Percentiles rank a stretch among this genome's conserved stretches.
phyloP scores from a whole-genome alignment of 139 green algal species.

The Tetraselmis chui region DNA sequence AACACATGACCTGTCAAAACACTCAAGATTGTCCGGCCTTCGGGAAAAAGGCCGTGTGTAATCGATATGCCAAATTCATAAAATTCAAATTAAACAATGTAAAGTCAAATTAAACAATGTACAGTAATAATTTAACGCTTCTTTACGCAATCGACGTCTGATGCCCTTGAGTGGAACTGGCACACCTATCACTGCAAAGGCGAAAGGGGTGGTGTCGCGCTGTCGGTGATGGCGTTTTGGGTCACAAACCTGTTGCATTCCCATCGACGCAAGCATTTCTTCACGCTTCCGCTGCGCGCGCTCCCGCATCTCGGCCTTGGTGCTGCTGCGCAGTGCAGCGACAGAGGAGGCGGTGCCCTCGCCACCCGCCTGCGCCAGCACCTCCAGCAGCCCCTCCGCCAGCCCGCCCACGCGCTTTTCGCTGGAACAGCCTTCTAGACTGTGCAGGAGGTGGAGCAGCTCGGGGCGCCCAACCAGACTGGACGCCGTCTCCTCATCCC shows the following conservation, averaged over 20 bases:
- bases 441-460: slow-evolving; percentile 47
- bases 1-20: too few species aligned
- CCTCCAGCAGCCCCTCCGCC: slow-evolving; percentile 47
- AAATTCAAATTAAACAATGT: too few species aligned
- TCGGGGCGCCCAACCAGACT: slow-evolving; percentile 1
- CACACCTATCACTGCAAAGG: too few species aligned
- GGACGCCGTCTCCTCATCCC: slow-evolving; percentile 21
- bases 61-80: too few species aligned
- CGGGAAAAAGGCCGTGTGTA: too few species aligned
- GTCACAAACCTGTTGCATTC: slow-evolving; percentile 18
- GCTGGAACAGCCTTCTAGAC: slow-evolving; percentile 35
- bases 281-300: slow-evolving; percentile 25
- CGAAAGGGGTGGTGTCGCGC: too few species aligned
- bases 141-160: too few species aligned
- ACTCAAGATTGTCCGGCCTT: too few species aligned
- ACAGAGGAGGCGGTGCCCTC: slow-evolving; percentile 3
- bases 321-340: slow-evolving; percentile 21
- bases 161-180: too few species aligned
- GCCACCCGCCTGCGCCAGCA: slow-evolving; percentile 17
- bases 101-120: too few species aligned
- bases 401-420: slow-evolving; percentile 12
- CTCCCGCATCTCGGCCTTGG: slow-evolving; percentile 14
- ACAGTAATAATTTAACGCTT: too few species aligned
- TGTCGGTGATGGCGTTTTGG: too few species aligned
- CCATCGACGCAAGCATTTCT: slow-evolving; percentile 34